Conservation (phyloP, 2,329 filamentous ascomycete genomes). For the Exophiala mesophila region DNA sequence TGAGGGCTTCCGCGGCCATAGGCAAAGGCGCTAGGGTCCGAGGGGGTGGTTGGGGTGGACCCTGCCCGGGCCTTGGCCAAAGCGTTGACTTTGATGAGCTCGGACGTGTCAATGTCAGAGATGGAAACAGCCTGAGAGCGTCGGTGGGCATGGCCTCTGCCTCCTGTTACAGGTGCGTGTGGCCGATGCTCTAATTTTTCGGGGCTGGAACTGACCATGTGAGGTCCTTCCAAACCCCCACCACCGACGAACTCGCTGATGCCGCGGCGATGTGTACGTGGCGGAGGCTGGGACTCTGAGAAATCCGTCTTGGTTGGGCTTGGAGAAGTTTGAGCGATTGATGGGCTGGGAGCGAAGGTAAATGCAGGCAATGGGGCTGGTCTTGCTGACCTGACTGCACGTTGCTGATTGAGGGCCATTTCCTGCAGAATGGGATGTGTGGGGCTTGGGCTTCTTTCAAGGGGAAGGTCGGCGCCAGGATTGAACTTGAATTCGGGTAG, state of each 20-base stretch:
- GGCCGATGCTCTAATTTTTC: constrained; percentile 30
- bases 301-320: constrained; percentile 26
- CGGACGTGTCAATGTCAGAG: constrained; percentile 62
- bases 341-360: constrained; percentile 20
- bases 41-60: constrained; percentile 54
- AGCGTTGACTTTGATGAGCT: constrained; percentile 59
- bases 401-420: constrained; percentile 27
- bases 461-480: constrained; percentile 24
- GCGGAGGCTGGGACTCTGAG: constrained; percentile 10
- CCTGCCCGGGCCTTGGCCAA: constrained; percentile 51
- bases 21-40: constrained; percentile 33
- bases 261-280: constrained; percentile 58
- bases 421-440: constrained; percentile 28
- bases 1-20: constrained; percentile 27
- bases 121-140: constrained; percentile 77
- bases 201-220: constrained; percentile 34
- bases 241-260: constrained; percentile 78
- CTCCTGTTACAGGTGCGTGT: constrained; percentile 41
- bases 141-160: constrained; percentile 70
- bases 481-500: constrained; percentile 29
- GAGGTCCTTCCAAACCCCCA: constrained; percentile 47
- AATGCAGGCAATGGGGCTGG: constrained; percentile 26
- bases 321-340: constrained; percentile 16
- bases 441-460: constrained; percentile 20
- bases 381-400: constrained; percentile 23